Base-by-base conservation (phyloP, 176 grass and related monocot species). In the Musa itinerans region DNA sequence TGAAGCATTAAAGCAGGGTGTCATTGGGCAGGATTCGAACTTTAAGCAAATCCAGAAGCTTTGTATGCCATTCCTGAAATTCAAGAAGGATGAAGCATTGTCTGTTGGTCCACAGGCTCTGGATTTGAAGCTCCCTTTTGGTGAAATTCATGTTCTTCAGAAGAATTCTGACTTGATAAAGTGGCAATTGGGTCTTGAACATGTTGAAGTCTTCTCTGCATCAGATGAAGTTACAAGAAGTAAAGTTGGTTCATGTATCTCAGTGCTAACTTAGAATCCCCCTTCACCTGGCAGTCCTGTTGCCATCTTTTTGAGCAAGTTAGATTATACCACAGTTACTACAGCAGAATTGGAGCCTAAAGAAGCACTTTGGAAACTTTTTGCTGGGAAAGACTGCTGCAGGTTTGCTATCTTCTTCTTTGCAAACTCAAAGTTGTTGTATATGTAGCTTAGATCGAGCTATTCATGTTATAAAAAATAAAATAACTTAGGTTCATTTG, bases 11-110 rank as follows among this genome's bases (percentile, higher is more conserved):
- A 91, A 81, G 21, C 69, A 76, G 65, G 78, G 86, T 69, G 56
- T 63, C 34, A 80, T 89, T 7, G 82, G 84, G 12, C 79, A 73
- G 12, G 79, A 85, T 75, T 0, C 81, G 9, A 88, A 91, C 65
- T 88, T 87, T 43, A 96, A 96, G 56, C 86, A 89, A 59, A 82
- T 91, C 19, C 83, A 85, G 80, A 96, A 89, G 70, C 84, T 83
- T 11, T 96, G 88, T 82, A 91, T 87, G 86, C 88, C 88, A 53
- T 91, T 91, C 76, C 79, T 96, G 10, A 91, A 65, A 79, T 89
- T 84, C 61, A 89, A 96, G 74, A 90, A 87, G 83, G 92, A 91
- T 12, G 84, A 96, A 20, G 78, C 82, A 0, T 75, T 72, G 54
- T 76, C 72, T 12, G 77, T 96, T 67, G 89, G 86, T 34, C 54